Conservation (phyloP, 2,329 filamentous ascomycete species). For the Monosporascus sp. region DNA sequence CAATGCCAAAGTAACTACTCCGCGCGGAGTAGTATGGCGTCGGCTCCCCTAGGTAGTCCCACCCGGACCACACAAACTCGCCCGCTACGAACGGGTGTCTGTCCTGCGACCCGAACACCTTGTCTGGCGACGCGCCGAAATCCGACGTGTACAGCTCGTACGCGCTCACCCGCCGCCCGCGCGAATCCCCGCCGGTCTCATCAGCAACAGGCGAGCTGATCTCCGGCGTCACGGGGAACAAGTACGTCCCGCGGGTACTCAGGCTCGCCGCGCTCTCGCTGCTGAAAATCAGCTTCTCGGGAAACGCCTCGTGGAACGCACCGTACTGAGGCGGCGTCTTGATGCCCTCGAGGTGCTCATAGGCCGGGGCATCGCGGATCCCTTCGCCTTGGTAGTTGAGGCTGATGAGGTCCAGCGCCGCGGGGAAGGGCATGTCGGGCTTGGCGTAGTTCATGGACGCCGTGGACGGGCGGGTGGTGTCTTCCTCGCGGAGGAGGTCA, state of each 20-base stretch:
- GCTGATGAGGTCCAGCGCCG: slow-evolving; percentile 37
- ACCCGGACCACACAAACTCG: slow-evolving; percentile 48
- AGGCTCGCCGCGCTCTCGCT: slow-evolving; percentile 39
- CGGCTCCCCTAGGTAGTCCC: slow-evolving; percentile 44
- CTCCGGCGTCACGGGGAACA: slow-evolving; percentile 42
- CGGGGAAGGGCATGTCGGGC: slow-evolving; percentile 32
- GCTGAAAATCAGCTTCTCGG: slow-evolving; percentile 39
- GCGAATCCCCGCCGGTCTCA: slow-evolving; percentile 31
- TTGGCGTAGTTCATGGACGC: slow-evolving; percentile 40
- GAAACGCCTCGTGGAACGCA: slow-evolving; percentile 37
- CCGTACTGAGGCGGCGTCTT: slow-evolving; percentile 26
- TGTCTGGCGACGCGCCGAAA: slow-evolving; percentile 46
- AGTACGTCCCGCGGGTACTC: slow-evolving; percentile 44
- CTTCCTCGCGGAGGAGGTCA: slow-evolving; percentile 38
- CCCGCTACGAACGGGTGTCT: slow-evolving; percentile 43
- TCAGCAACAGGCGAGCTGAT: slow-evolving; percentile 32
- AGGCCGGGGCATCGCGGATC: slow-evolving; percentile 19
- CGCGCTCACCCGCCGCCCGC: slow-evolving; percentile 33
- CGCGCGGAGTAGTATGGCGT: slow-evolving; percentile 41
- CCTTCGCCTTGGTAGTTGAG: slow-evolving; percentile 52
- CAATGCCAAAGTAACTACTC: slow-evolving; percentile 47
- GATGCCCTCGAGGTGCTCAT: slow-evolving; percentile 32
- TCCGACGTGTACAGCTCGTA: slow-evolving; percentile 46
- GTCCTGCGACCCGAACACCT: slow-evolving; percentile 46
- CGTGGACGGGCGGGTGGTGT: slow-evolving; percentile 37